Evolutionary conservation across 371 early-diverging fungal species (phyloP).

Genomic region (Apophysomyces variabilis): DNA sequence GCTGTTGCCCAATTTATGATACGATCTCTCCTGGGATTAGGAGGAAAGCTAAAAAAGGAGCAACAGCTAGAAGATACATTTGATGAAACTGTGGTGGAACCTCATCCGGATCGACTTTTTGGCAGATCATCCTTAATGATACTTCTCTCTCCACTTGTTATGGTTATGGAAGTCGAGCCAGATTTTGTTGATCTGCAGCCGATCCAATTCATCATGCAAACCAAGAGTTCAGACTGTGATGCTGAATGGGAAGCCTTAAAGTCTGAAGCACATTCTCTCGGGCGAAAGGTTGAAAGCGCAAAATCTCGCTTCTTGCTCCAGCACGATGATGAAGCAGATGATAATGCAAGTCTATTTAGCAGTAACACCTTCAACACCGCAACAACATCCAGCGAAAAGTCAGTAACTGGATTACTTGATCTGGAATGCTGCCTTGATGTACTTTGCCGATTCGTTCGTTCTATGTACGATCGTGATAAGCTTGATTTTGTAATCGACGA

Average conservation of each 20-base stretch:
- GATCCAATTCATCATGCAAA: constrained; percentile 29
- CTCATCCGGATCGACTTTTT: constrained; percentile 15
- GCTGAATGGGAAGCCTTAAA: constrained; percentile 13
- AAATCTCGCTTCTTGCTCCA: constrained; percentile 5
- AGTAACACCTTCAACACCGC: constrained; percentile 17
- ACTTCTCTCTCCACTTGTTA: constrained; percentile 34
- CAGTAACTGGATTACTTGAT: constrained; percentile 25
- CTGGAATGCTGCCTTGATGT: constrained; percentile 47
- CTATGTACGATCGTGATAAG: constrained; percentile 19
- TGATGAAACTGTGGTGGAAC: constrained; percentile 15
- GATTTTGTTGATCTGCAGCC: constrained; percentile 55
- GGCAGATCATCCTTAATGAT: constrained; percentile 23
- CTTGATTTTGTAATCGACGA: neutral
- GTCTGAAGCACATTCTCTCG: neutral
- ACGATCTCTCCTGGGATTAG: constrained; percentile 19
- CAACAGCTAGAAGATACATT: constrained; percentile 19
- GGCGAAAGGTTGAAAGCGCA: neutral
- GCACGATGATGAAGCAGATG: constrained; percentile 20
- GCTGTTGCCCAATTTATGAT: constrained; percentile 37
- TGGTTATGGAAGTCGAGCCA: constrained; percentile 42
- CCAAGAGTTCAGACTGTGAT: neutral
- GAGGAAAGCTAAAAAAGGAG: constrained; percentile 17
- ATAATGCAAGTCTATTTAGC: constrained; percentile 17
- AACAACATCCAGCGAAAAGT: constrained; percentile 7
- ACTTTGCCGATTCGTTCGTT: constrained; percentile 32